Conservation (phyloP, 768 basidiomycete genomes). For the Hericium erinaceus region DNA sequence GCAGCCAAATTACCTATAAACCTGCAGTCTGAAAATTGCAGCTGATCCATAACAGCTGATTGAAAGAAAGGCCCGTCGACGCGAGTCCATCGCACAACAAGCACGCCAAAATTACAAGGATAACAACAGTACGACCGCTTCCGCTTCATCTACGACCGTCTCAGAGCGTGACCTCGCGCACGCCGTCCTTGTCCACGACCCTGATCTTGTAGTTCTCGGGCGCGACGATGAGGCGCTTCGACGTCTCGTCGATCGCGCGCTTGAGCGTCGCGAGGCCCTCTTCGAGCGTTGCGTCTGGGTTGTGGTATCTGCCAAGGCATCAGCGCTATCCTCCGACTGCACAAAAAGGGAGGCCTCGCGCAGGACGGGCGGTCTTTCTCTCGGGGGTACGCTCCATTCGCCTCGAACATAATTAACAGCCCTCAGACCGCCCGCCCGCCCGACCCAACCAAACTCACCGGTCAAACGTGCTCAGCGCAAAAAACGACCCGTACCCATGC, state of each 20-base stretch:
- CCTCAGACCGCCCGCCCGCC: not conserved
- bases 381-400: too few relatives aligned
- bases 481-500: conserved; percentile 93
- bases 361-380: not conserved
- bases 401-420: not conserved
- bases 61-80: too few relatives aligned
- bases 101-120: too few relatives aligned
- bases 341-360: not conserved
- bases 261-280: conserved; percentile 78
- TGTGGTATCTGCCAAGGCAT: conserved; percentile 53
- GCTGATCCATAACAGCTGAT: too few relatives aligned
- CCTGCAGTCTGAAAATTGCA: too few relatives aligned
- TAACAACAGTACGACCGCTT: too few relatives aligned
- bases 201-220: conserved; percentile 82
- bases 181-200: conserved; percentile 86
- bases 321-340: not conserved
- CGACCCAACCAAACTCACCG: conserved; percentile 36
- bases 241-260: conserved; percentile 83
- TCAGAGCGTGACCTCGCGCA: conserved; percentile 63
- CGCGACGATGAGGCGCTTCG: conserved; percentile 73
- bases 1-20: too few relatives aligned
- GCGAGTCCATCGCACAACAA: too few relatives aligned
- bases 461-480: conserved; percentile 86
- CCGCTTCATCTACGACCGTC: too few relatives aligned
- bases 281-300: conserved; percentile 76